Conservation (phyloP, 2,329 filamentous ascomycete genomes). For the Emericellopsis cladophorae region DNA sequence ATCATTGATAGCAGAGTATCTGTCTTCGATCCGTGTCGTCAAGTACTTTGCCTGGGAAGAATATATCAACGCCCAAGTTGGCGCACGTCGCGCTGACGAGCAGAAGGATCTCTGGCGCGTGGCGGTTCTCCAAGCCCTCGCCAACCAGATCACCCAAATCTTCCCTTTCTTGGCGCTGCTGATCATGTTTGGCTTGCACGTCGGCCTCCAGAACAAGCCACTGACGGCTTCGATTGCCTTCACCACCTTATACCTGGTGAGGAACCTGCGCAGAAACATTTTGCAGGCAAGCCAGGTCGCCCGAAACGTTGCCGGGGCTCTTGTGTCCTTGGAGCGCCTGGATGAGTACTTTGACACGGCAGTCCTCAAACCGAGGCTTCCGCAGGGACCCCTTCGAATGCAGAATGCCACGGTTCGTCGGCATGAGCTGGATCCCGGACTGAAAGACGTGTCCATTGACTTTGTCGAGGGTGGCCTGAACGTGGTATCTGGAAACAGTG, state of each 20-base stretch:
- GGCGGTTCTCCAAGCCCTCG: conserved; percentile 29
- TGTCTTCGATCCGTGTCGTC: conserved; percentile 42
- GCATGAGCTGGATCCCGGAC: conserved; percentile 1
- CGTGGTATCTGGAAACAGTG: conserved; percentile 39
- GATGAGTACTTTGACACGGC: conserved; percentile 41
- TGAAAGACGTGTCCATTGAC: conserved; percentile 33
- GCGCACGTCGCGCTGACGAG: conserved; percentile 33
- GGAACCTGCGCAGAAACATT: conserved; percentile 38
- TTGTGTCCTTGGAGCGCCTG: conserved; percentile 34
- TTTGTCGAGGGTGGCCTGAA: conserved; percentile 42
- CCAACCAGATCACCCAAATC: conserved; percentile 36
- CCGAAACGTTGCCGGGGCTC: conserved; percentile 18
- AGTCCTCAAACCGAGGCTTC: conserved; percentile 32
- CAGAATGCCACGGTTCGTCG: conserved; percentile 33
- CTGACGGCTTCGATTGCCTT: conserved; percentile 45
- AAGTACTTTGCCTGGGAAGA: conserved; percentile 51
- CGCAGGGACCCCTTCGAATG: conserved; percentile 34
- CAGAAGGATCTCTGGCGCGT: conserved; percentile 42
- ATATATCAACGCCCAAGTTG: conserved; percentile 35
- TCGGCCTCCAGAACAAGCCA: conserved; percentile 29
- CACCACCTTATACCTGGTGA: conserved; percentile 40
- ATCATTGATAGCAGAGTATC: conserved; percentile 44
- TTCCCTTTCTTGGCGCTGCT: conserved; percentile 39
- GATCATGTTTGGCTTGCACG: conserved; percentile 40
- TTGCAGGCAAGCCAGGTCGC: conserved; percentile 32